Evolutionary conservation across 768 basidiomycete species (phyloP).

Genomic region (Xerocomellus amylosporus): DNA sequence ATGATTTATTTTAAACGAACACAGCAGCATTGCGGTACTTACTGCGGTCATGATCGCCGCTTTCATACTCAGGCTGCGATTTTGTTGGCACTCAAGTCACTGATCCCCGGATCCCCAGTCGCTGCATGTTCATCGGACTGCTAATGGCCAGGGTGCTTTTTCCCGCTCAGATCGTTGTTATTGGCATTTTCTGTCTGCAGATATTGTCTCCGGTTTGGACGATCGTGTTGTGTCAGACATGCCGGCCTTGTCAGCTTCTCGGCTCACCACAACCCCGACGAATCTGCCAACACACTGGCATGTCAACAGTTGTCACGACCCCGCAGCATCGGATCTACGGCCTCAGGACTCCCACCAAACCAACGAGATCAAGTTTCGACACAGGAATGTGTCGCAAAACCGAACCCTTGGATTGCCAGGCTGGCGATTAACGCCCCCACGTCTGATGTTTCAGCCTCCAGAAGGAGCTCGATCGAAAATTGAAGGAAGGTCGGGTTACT

Average conservation of each 20-base stretch:
- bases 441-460: neutral
- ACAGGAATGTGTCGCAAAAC: neutral
- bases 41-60: no score
- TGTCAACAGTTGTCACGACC: no score
- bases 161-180: neutral
- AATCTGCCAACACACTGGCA: no score
- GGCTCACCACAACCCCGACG: no score
- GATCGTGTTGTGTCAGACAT: neutral
- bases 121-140: neutral
- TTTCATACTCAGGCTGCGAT: no score
- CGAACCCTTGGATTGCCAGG: neutral
- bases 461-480: neutral
- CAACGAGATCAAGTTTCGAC: neutral
- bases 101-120: neutral
- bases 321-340: no score
- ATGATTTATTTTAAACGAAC: no score
- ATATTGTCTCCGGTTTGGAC: neutral
- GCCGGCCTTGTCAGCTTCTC: neutral
- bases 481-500: neutral
- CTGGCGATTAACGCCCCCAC: neutral
- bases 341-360: neutral
- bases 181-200: slow-evolving; percentile 6
- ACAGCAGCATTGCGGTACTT: no score
- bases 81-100: no score
- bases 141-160: neutral